Evolutionary conservation across 176 grass and related monocot species (phyloP), one percentile per base, ranked within the genome.

Genomic region (Elaeis guineensis): DNA sequence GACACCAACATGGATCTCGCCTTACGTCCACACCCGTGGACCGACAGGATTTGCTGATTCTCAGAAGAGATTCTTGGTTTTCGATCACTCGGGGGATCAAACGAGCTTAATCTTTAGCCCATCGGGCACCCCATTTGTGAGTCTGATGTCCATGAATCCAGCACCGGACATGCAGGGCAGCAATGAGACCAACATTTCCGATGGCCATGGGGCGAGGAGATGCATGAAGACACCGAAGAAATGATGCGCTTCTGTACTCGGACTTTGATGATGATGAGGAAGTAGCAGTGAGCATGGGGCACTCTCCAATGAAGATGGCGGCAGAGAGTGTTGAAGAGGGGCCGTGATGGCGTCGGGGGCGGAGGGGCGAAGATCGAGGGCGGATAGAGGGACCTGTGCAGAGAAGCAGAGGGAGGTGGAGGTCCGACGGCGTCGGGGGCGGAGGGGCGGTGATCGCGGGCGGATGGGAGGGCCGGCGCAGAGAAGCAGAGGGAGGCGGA

Each of bases 181-280:
- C 56, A 79, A 81, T 49, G 82, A 87, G 72, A 95, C 86, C 25
- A 72, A 82, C 75, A 54, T 80, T 54, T 85, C 83, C 21, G 75
- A 79, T 62, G 74, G 50, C 30, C 50, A 75, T 66, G 74, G 65
- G 72, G 55, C 1, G 77, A 80, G 44, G 83, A 79, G 65, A 80
- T 87, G 71, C 92, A 90, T 52, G 92, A 96, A 80, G 85, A 96
- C 52, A 82, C 80, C 0, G 92, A 88, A 30, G 92, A 90, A 73
- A 96, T 96, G 71, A 96, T 61, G 87, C 75, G 3, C 75, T 96
- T 54, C 76, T 96, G 25, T 86, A 87, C 56, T 90, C 92, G 5
- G 87, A 88, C 58, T 96, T 87, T 0, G 85, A 95, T 48, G 80
- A 82, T 19, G 74, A 24, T 61, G 52, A 52, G 1, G 78, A 53